Conservation (phyloP, 495 filamentous ascomycete species). For the Massariosphaeria phaeospora region DNA sequence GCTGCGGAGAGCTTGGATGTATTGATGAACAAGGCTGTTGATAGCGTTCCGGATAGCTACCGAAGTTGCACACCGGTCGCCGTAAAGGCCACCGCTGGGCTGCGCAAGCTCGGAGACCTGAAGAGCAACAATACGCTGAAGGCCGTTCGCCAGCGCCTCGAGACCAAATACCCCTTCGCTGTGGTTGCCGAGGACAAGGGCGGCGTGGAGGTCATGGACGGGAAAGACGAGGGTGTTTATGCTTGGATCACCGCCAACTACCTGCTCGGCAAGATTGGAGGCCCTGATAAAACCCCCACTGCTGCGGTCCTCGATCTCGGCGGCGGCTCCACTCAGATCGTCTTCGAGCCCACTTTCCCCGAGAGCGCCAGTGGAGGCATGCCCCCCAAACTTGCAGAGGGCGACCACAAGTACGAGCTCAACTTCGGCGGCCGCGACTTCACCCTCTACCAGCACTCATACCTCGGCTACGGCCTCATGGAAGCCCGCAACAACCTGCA, state of each 20-base stretch:
- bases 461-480: constrained; percentile 97
- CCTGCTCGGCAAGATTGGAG: constrained; percentile 93
- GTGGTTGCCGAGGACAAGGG: constrained; percentile 77
- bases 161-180: constrained; percentile 87
- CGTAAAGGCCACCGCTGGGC: constrained; percentile 92
- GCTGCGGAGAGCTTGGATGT: constrained; percentile 86
- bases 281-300: constrained; percentile 79
- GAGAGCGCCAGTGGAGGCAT: constrained; percentile 66
- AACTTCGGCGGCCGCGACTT: constrained; percentile 87
- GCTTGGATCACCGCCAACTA: constrained; percentile 99
- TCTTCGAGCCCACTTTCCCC: constrained; percentile 93
- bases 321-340: constrained; percentile 95
- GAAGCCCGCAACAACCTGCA: constrained; percentile 82
- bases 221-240: constrained; percentile 93
- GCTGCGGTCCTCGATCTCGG: constrained; percentile 95
- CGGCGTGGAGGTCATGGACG: constrained; percentile 93
- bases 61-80: constrained; percentile 85
- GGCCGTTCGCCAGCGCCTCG: constrained; percentile 76
- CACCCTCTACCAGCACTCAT: constrained; percentile 95
- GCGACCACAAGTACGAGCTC: constrained; percentile 95
- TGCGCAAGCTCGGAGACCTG: constrained; percentile 78
- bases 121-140: constrained; percentile 77
- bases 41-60: constrained; percentile 77
- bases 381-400: constrained; percentile 77
- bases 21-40: constrained; percentile 78